Percentiles rank a stretch among this genome's conserved stretches.
Evolutionary conservation across 306 rosid genomes (phyloP).

Genomic region (Casuarina equisetifolia): DNA sequence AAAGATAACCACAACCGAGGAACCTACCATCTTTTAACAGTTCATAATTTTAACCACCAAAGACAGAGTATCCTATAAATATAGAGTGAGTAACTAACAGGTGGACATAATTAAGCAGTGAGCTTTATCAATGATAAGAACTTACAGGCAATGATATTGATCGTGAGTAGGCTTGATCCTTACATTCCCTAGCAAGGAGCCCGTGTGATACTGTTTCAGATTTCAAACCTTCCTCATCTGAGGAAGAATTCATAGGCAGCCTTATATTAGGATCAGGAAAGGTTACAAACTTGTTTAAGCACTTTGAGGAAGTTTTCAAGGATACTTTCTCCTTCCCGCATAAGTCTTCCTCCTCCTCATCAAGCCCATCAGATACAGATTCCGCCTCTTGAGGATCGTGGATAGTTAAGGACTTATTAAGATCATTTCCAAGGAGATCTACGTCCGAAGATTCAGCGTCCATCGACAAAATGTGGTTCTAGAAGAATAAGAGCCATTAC

Average conservation of each 20-base stretch:
- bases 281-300: constrained; percentile 37
- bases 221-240: constrained; percentile 38
- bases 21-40: background rate
- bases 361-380: constrained; percentile 17
- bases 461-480: constrained; percentile 53
- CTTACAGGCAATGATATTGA: constrained; percentile 58
- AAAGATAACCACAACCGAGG: background rate
- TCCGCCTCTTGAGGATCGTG: constrained; percentile 37
- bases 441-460: constrained; percentile 44
- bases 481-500: constrained; percentile 15
- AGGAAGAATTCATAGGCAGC: constrained; percentile 32
- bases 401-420: constrained; percentile 41
- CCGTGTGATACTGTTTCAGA: constrained; percentile 28
- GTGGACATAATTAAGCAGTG: background rate
- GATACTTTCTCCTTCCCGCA: constrained; percentile 10
- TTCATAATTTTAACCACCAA: background rate
- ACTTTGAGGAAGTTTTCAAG: constrained; percentile 23
- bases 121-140: constrained; percentile 11
- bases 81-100: background rate
- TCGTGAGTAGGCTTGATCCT: constrained; percentile 35
- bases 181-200: constrained; percentile 31
- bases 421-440: constrained; percentile 40
- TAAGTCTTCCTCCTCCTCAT: constrained; percentile 20
- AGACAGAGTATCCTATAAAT: background rate
- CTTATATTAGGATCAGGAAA: constrained; percentile 40